These are phyloP conservation scores for Claviceps sp. DNA, from an alignment of 2,329 filamentous ascomycete genomes.

Conservation along the genomic window DNA sequence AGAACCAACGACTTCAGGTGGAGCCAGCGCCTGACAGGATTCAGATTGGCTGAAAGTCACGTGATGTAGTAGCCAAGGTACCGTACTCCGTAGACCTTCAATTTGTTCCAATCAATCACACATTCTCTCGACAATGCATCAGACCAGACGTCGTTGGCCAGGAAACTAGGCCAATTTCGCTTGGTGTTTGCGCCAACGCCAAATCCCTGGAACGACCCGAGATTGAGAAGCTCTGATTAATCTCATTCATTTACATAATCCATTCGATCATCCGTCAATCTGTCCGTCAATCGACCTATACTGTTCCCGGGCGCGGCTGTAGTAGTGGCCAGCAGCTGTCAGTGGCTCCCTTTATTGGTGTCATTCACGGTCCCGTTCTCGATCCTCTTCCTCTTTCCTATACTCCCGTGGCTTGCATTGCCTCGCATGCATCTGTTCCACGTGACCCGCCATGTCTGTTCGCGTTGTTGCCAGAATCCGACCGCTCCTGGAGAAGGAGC, in stretches of 20 bases:
- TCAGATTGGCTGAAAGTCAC: not conserved
- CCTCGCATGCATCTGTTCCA: constrained; percentile 7
- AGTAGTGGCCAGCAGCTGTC: constrained; percentile 2
- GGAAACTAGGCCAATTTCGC: constrained; percentile 4
- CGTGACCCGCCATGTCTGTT: constrained; percentile 42
- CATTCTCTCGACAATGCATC: not conserved
- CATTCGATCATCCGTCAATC: not conserved
- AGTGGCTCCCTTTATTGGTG: not conserved
- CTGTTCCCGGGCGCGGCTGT: not conserved
- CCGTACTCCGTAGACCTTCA: too few species aligned
- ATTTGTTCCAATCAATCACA: too few species aligned
- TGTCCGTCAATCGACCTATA: not conserved
- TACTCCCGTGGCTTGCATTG: constrained; percentile 5
- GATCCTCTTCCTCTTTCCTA: not conserved
- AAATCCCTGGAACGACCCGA: not conserved
- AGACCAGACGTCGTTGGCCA: constrained; percentile 2
- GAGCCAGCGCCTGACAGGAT: not conserved
- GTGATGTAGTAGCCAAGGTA: too few species aligned
- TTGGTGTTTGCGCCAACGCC: not conserved
- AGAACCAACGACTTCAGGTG: not conserved
- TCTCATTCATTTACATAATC: not conserved
- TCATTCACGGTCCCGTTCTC: not conserved
- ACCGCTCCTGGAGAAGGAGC: constrained; percentile 73
- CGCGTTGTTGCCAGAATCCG: constrained; percentile 84
- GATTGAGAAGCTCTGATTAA: not conserved